Percentiles rank a stretch among this genome's conserved stretches.
Conservation (phyloP, 1,284 basidiomycete genomes). For the Paramarasmius palmivorus region DNA sequence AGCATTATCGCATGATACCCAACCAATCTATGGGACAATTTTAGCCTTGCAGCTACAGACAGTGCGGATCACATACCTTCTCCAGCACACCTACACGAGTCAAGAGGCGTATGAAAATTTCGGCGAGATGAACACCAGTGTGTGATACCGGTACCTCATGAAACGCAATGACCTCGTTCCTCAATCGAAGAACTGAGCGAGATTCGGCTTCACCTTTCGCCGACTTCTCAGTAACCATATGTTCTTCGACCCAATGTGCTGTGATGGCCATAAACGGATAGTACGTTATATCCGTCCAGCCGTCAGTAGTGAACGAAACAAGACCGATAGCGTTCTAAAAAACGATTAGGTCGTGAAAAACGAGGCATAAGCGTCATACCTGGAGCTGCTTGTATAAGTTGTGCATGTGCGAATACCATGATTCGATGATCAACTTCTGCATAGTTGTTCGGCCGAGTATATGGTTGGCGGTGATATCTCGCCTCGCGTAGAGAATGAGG, state of each 20-base stretch:
- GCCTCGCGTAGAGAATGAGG: neutral
- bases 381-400: neutral
- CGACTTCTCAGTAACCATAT: neutral
- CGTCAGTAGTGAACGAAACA: neutral
- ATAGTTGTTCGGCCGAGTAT: neutral
- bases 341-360: neutral
- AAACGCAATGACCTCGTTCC: conserved; percentile 17
- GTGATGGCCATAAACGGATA: conserved; percentile 5
- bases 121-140: conserved; percentile 21
- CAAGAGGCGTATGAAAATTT: conserved; percentile 15
- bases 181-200: neutral
- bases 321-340: neutral
- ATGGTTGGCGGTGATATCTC: neutral
- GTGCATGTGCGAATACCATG: neutral
- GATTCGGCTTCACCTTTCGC: neutral
- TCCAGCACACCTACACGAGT: conserved; percentile 4
- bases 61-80: neutral
- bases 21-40: conserved; percentile 1
- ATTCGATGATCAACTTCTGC: neutral
- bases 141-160: conserved; percentile 19
- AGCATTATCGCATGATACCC: conserved; percentile 5
- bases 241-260: conserved; percentile 3
- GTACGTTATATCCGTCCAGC: neutral
- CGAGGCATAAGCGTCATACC: neutral
- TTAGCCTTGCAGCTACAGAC: neutral